phyloP scores from a whole-genome alignment of 1,139 yeast species.

The Eremothecium cymbalariae region DNA sequence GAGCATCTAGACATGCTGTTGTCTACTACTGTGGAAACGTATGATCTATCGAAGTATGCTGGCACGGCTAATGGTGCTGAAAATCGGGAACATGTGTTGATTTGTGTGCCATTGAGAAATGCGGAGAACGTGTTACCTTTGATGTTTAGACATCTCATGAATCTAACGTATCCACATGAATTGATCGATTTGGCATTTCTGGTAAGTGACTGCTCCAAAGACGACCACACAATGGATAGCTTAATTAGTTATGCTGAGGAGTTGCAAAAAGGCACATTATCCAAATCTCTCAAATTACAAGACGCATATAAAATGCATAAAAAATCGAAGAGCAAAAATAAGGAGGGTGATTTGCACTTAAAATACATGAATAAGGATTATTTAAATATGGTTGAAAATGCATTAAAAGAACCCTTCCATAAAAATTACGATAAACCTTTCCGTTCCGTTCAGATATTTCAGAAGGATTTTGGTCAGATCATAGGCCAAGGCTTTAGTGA shows the following conservation, averaged over 20 bases:
- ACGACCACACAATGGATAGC: constrained; percentile 63
- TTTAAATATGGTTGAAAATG: constrained; percentile 45
- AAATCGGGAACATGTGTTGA: constrained; percentile 58
- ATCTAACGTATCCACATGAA: constrained; percentile 74
- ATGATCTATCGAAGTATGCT: constrained; percentile 50
- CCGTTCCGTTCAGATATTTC: constrained; percentile 65
- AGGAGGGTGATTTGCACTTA: constrained; percentile 55
- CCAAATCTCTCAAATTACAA: constrained; percentile 44
- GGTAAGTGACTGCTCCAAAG: constrained; percentile 74
- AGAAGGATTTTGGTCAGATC: constrained; percentile 77
- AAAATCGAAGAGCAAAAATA: constrained; percentile 41
- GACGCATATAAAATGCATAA: constrained; percentile 52
- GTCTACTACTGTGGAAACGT: constrained; percentile 44
- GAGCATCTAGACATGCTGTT: constrained; percentile 23
- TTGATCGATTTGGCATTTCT: constrained; percentile 77
- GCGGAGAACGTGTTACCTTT: constrained; percentile 74
- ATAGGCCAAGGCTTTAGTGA: constrained; percentile 87
- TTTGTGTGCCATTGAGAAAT: constrained; percentile 72
- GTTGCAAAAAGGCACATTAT: constrained; percentile 61
- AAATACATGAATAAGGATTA: constrained; percentile 64
- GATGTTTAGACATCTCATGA: constrained; percentile 80
- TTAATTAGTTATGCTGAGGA: constrained; percentile 58
- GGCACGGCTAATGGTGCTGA: constrained; percentile 48
- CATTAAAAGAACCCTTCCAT: constrained; percentile 60
- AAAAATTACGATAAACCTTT: constrained; percentile 60